Evolutionary conservation across 768 basidiomycete genomes (phyloP).

Genomic region (Inosperma sp.): DNA sequence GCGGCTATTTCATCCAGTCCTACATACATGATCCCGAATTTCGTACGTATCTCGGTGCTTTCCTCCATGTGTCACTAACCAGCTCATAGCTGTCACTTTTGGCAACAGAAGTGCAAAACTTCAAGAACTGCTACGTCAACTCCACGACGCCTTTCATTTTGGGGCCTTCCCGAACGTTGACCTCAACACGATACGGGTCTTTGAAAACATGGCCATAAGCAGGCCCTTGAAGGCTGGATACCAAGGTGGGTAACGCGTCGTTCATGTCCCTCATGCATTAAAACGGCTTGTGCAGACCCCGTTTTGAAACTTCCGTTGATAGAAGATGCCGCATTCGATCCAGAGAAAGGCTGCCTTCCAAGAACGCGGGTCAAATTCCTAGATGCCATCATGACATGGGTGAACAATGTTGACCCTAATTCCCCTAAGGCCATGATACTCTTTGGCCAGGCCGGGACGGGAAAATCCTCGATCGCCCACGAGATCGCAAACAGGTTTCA

Average conservation of each 20-base stretch:
- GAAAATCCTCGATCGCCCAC: constrained; percentile 36
- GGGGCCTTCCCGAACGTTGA: neutral
- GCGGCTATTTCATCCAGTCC: neutral
- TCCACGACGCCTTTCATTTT: neutral
- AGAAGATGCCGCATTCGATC: neutral
- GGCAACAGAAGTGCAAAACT: neutral
- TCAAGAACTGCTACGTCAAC: neutral
- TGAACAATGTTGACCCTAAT: constrained; percentile 10
- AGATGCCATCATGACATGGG: constrained; percentile 23
- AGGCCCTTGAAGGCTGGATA: no score
- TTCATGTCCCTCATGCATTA: neutral
- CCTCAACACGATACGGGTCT: neutral
- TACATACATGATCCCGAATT: constrained; percentile 1
- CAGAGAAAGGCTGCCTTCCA: neutral
- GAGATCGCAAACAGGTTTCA: constrained; percentile 26
- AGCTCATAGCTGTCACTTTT: neutral
- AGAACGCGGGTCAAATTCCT: constrained; percentile 23
- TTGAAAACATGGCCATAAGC: no score
- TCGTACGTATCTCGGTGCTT: neutral
- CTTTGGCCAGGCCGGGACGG: constrained; percentile 31
- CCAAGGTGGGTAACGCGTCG: neutral
- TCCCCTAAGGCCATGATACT: constrained; percentile 23
- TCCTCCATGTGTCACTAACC: no score
- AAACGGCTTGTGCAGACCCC: neutral
- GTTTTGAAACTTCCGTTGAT: neutral